Base-by-base conservation (phyloP, 768 basidiomycete species). In the Russula lepida region DNA sequence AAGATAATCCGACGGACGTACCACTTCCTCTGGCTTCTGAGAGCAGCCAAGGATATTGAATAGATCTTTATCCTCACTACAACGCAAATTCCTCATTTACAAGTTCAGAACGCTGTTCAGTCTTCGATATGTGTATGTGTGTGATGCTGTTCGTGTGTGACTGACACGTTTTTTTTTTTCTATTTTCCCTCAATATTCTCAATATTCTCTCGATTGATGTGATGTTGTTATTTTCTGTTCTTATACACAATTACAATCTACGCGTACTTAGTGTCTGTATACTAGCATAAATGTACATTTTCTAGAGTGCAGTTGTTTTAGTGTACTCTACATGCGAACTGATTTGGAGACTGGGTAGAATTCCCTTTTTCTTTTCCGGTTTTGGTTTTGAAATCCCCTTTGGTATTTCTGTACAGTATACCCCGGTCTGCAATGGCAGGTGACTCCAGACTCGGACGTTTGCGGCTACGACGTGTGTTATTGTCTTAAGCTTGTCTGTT, bases 1-100 rank as follows among this genome's bases (percentile, higher is more conserved):
- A 67, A 23, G 62, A 66, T n/a, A 71, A 71, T 63, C 65, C 64
- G 41, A 70, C 69, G 47, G 62, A 69, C 52, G 64, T 66, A 5
- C 66, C 67, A 23, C 59, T 64, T 65, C 64, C 69, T 1, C 49
- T 64, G 1, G 66, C 68, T 28, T 57, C 67, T n/a, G 68, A 67
- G 27, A 41, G 8, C 6, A 15, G 32, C 33, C 23, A 17, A 25
- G 60, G 13, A 6, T 43, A 19, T 8, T 8, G 50, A 21, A 33
- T 32, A 21, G 50, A 51, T n/a, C n/a, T 21, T 19, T 30, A n/a
- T 44, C 21, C 39, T n/a, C 39, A 17, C 39, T 3, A n/a, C 41
- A 4, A 17, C 9, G 9, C 21, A 44, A 12, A 11, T 21, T 44
- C 43, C 9, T 21, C 39, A 21, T 44, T 21, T 23, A 4, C n/a